Evolutionary conservation across 495 filamentous ascomycete genomes (phyloP), one percentile per base, ranked within the genome.

Genomic region (Lasiosphaeria hispida): DNA sequence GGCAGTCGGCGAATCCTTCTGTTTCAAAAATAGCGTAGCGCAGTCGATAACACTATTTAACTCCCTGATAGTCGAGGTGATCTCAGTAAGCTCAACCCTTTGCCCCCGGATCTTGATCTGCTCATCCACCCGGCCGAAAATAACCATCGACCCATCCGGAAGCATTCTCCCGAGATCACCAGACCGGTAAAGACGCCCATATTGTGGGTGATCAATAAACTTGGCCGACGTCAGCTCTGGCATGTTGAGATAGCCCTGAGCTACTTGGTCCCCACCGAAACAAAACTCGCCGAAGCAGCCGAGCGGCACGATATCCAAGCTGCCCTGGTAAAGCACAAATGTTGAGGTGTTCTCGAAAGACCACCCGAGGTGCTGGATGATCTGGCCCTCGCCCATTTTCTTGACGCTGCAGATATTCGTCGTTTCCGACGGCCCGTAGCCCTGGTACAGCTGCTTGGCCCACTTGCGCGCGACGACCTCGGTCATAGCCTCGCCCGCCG

Each of bases 31-130:
- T 18, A 87, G 60, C 9, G 81, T 85, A 1, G 77, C 69, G 55
- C 81, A 85, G 54, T 88, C 76, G 7, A 63, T 53, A 4, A 84
- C 80, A 15, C 63, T 23, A 0, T 48, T 48, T 7, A 74, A 72
- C 14, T 71, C 70, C 1, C 84, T 58, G 9, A 90, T 60, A 14
- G 68, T 69, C n/a, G 73, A 71, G 47, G 83, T 87, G 37, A 96
- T 87, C 69, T 97, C 93, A 3, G 81, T 83, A 7, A 93, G 79
- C 34, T 92, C 90, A 6, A 92, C 83, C 7, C 89, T 81, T 59
- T 92, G 85, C 1, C 91, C 91, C 18, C 90, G 82, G 23, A 96
- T 75, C 62, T 94, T 96, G 64, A 92, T 83, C 75, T 92, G 91
- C 45, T 87, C 87, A 62, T 95, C 90, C 0, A 83, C 75, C 13